Conservation (phyloP, 2,329 filamentous ascomycete genomes). For the Whalleya microplaca region DNA sequence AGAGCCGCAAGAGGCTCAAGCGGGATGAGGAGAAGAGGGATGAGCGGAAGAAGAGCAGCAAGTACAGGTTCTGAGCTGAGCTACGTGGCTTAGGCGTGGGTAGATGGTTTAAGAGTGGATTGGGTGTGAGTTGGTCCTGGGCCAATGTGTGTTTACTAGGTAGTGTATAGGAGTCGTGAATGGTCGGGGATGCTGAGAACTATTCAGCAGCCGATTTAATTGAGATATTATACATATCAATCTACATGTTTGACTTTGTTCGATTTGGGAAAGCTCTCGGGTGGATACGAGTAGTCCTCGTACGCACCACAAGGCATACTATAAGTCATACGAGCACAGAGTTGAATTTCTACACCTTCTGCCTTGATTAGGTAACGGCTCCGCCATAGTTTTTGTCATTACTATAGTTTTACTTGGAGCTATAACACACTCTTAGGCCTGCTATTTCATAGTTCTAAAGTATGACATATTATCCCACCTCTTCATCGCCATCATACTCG, state of each 20-base stretch:
- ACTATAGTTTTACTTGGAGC: too few relatives aligned
- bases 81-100: neutral
- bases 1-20: constrained; percentile 88
- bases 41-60: constrained; percentile 56
- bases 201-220: constrained; percentile 2
- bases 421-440: too few relatives aligned
- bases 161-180: constrained; percentile 20
- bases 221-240: neutral
- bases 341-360: too few relatives aligned
- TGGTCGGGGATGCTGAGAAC: neutral
- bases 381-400: too few relatives aligned
- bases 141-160: constrained; percentile 10
- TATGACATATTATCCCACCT: too few relatives aligned
- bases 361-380: too few relatives aligned
- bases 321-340: too few relatives aligned
- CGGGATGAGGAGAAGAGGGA: constrained; percentile 78
- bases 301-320: too few relatives aligned
- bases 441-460: too few relatives aligned
- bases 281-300: neutral
- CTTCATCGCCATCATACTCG: too few relatives aligned
- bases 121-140: neutral
- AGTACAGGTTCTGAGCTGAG: constrained; percentile 50
- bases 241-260: neutral
- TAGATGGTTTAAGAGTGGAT: too few relatives aligned
- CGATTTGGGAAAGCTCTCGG: neutral